These are phyloP conservation scores for Xerocomus nothofagi DNA, from an alignment of 1,284 basidiomycete genomes.

Conservation along the genomic window DNA sequence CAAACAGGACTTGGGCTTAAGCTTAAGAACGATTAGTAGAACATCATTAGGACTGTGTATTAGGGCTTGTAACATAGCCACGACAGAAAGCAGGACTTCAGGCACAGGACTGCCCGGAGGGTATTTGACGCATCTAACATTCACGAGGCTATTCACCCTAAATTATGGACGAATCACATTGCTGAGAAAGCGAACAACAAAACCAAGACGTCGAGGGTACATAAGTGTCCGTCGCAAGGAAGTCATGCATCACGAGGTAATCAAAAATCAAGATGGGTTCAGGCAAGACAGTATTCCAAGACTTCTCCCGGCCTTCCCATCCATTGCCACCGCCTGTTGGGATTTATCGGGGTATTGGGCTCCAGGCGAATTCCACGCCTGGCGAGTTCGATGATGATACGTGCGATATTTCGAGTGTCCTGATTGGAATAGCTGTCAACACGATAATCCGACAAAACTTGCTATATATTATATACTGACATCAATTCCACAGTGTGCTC, in stretches of 20 bases:
- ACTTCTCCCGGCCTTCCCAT: conserved; percentile 74
- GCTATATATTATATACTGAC: conserved; percentile 48
- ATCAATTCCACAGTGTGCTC: conserved; percentile 85
- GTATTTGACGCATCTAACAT: no score
- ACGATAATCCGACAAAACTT: conserved; percentile 16
- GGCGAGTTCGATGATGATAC: conserved; percentile 75
- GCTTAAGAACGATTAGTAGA: no score
- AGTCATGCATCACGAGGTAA: not conserved
- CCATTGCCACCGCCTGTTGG: conserved; percentile 74
- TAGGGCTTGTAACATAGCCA: no score
- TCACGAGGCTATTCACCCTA: not conserved
- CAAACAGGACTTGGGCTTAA: no score
- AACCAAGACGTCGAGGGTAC: conserved; percentile 1
- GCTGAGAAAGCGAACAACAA: not conserved
- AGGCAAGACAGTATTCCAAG: conserved; percentile 47
- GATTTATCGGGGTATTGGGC: conserved; percentile 71
- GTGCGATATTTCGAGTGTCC: conserved; percentile 86
- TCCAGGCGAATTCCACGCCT: conserved; percentile 63
- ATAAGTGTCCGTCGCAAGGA: conserved; percentile 1
- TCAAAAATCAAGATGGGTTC: conserved; percentile 5
- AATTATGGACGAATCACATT: conserved; percentile 5
- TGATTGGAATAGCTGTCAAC: conserved; percentile 35
- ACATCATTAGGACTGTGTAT: no score
- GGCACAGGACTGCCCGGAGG: no score
- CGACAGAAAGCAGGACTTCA: no score